Evolutionary conservation across 345 rosid genomes (phyloP), one percentile per base, ranked within the genome.

Genomic region (Toxicodendron radicans): DNA sequence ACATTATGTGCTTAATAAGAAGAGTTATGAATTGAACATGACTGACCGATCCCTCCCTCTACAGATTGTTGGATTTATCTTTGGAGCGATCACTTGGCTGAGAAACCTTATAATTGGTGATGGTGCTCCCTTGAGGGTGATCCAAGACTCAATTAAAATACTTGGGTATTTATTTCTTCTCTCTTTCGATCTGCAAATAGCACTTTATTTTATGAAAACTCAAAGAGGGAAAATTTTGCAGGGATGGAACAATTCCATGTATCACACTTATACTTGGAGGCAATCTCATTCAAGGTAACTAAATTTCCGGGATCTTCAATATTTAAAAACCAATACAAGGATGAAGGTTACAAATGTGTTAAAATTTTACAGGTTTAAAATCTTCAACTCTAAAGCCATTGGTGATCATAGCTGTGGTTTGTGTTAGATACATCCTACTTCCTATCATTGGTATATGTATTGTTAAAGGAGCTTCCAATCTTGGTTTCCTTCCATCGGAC

Each of bases 241-340:
- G 99, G 65, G 90, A 90, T 75, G 99, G 91, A 68, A 93, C 98
- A 4, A 89, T 95, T 71, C 98, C 99, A 63, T 91, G 92, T 43
- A 90, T 91, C 79, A 95, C 93, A 4, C 92, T 95, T 79, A 93
- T 95, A 69, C 78, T 95, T 18, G 98, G 99, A 62, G 98, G 97
- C 75, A 95, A 93, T 86, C 98, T 95, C 71, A 81, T 86, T n/a
- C 90, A 89, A 84, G 99, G 98, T 91, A 70, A 80, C 24, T 60
- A 45, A 63, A 38, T 7, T 41, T 27, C 2, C 6, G 20, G n/a
- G 8, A 13, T 18, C 54, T 51, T 51, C 18, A 51, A 16, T 4
- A 51, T 51, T 5, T 9, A 51, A 21, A 38, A 41, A 10, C n/a
- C n/a, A 33, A 80, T 2, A 7, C 43, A 65, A n/a, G 18, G 49